Evolutionary conservation across 345 rosid species (phyloP).

Genomic region (Brassica napus): Da-Ae NC_063443.1:1835001-1835500

Average conservation of each 20-base stretch:
- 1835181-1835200: slow-evolving; percentile 54
- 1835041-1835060: slow-evolving; percentile 47
- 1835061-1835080: slow-evolving; percentile 82
- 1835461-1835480: slow-evolving; percentile 92
- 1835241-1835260: neutral
- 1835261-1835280: neutral
- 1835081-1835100: slow-evolving; percentile 94
- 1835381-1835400: neutral
- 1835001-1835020: slow-evolving; percentile 18
- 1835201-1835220: slow-evolving; percentile 13
- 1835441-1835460: slow-evolving; percentile 22
- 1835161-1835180: slow-evolving; percentile 76
- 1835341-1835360: neutral
- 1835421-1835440: neutral
- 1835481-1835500: slow-evolving; percentile 87
- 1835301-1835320: neutral
- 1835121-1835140: slow-evolving; percentile 88
- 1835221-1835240: slow-evolving; percentile 3
- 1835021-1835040: neutral
- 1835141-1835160: slow-evolving; percentile 72
- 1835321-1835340: slow-evolving; percentile 3
- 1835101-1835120: slow-evolving; percentile 82
- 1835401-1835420: neutral
- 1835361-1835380: neutral
- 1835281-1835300: neutral